Base-by-base conservation (phyloP, 371 early-diverging fungal genomes). In the Lichtheimia ornata region DNA sequence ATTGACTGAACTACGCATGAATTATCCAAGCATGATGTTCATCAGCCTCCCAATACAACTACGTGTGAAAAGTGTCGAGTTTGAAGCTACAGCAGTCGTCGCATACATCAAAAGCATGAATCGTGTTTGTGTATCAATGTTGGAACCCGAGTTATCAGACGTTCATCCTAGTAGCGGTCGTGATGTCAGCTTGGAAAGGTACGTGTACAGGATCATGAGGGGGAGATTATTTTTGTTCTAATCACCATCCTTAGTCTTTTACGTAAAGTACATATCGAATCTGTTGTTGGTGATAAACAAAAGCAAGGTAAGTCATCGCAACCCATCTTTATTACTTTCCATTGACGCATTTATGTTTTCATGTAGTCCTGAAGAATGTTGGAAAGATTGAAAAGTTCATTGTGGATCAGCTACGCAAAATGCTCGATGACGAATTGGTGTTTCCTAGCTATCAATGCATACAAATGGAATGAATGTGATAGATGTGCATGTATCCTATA, bases 381-480 rank as follows among this genome's bases (percentile, higher is more conserved):
- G 93, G 92, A 53, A 92, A 94, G 69, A 90, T 97, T 40, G 97
- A 96, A 67, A 77, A 40, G 55, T 97, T 97, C 75, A 89, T 96
- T 50, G 86, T 96, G 12, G 92, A 93, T 62, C 94, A 94, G 68
- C 77, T 97, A 43, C 86, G 94, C 44, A 88, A 87, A 55, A 85
- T 95, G 62, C 81, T 97, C 14, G 93, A 95, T 41, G 91, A 94
- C 57, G 93, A 92, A 51, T 81, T 95, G 58, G 95, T 96, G 9
- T 95, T 93, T 71, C 97, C 97, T 12, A 87, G 88, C 54, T 93
- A 92, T 64, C 88, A 90, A 55, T 64, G 76, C 40, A 58, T 53
- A 2, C 53, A 57, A 45, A 17, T 53, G 13, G 61, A 53, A 22
- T 58, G 28, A 60, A 30, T 30, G 1, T 7, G 7, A 30, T 6